These are phyloP conservation scores for Baorangia bicolor DNA, from an alignment of 768 basidiomycete genomes.

Conservation along the genomic window DNA sequence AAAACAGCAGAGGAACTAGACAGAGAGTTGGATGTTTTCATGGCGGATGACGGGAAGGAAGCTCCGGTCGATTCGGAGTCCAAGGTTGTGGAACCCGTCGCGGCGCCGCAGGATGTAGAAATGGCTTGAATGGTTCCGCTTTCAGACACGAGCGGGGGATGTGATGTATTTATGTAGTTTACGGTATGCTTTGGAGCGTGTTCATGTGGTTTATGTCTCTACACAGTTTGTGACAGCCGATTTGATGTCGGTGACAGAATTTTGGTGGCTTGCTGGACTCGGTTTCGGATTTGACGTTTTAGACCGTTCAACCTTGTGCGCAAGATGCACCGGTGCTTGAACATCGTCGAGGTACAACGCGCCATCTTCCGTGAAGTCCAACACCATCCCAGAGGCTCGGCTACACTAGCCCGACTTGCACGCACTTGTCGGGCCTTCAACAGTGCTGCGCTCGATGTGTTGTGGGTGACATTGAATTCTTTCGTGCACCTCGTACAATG, in stretches of 20 bases:
- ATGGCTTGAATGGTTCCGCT: conserved; percentile 40
- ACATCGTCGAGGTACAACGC: conserved; percentile 28
- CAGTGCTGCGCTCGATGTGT: conserved; percentile 21
- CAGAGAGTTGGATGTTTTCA: conserved; percentile 83
- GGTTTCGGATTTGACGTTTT: not conserved
- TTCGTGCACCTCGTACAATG: conserved; percentile 23
- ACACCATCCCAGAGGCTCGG: not conserved
- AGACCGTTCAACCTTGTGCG: not conserved
- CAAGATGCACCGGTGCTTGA: conserved; percentile 27
- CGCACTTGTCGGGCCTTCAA: conserved; percentile 27
- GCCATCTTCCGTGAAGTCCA: conserved; percentile 22
- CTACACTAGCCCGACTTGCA: conserved; percentile 22
- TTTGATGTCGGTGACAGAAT: not conserved
- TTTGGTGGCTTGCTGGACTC: not conserved
- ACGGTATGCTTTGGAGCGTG: conserved; percentile 3
- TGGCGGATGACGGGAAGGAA: conserved; percentile 54
- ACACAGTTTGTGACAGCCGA: not conserved
- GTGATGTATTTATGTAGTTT: conserved; percentile 23
- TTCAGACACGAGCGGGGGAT: not conserved
- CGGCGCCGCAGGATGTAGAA: conserved; percentile 47
- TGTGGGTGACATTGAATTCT: conserved; percentile 24
- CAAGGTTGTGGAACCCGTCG: conserved; percentile 10
- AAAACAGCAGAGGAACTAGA: conserved; percentile 85
- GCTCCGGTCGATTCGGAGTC: conserved; percentile 18
- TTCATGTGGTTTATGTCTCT: not conserved